Base-by-base conservation (phyloP, 1,284 basidiomycete species). In the Hemileia vastatrix region DNA sequence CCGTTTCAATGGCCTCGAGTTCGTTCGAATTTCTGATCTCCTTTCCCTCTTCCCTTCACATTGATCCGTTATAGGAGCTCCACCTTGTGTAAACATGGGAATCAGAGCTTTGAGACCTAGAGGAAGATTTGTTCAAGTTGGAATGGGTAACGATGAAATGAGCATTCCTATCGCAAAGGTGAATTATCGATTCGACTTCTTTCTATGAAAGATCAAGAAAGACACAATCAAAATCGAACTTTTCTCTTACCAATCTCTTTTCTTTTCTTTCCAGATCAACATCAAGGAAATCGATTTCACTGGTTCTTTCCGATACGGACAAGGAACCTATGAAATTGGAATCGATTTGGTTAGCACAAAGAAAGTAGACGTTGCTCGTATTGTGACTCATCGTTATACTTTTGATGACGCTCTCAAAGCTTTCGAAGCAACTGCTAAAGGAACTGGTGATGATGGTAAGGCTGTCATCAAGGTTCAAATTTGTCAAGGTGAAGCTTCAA, bases 241-340 rank as follows among this genome's bases (percentile, higher is more conserved):
- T 27, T 27, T 27, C 27, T 27, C 27, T 27, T 27, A 27, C 27
- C 27, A 27, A 27, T 27, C 27, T 27, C 27, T 27, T 27, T 40
- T 40, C 36, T 40, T 15, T 40, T 40, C n/a, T n/a, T n/a, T n/a
- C n/a, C n/a, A n/a, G n/a, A n/a, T n/a, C n/a, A n/a, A n/a, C 67
- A 78, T 79, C 66, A 92, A 91, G 78, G 89, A 94, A 76, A 75
- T 94, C 33, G 83, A 81, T 66, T 80, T 90, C 76, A 86, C 85
- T 70, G 90, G 90, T 50, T 89, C 87, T 15, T 91, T 92, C 85
- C 85, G 90, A 66, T 91, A 88, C 68, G 87, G 86, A 8, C 83
- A 87, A 51, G 89, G 88, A 24, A 86, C 87, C 52, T 80, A 80
- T 69, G 73, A 77, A n/a, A 77, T 80, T n/a, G 78, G 81, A 33